Evolutionary conservation across 352 stramenopile genomes (phyloP), one percentile per base, ranked within the genome.

Genomic region (Phytophthora pistaciae): DNA sequence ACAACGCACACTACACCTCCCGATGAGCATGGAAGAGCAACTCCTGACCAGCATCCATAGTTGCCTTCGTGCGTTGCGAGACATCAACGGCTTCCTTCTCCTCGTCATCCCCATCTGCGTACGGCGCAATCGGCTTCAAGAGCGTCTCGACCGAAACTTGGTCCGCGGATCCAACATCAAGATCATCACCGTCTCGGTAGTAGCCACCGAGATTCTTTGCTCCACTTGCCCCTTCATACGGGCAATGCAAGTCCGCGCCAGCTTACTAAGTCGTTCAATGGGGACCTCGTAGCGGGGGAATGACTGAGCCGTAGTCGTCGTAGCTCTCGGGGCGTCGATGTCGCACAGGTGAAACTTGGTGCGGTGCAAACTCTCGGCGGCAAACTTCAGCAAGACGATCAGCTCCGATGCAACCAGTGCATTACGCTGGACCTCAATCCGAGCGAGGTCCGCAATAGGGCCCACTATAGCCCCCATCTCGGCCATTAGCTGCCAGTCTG

Each of bases 401-500:
- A 72, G 50, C 49, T 72, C 65, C 0, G 49, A 67, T 27, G 65
- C 25, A 5, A 58, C 29, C 0, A 59, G 23, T 0, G 40, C 49
- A 10, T 42, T 56, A 0, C 38, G 50, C 11, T 71, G 64, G 2
- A 71, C 56, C 33, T 40, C 33, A 40, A 40, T 66, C 66, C 64
- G 6, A 60, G 57, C 40, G 2, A 72, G 57, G 16, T 67, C 21
- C 8, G 57, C 52, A 1, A 72, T 44, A 1, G 57, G 36, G 0
- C 50, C 13, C 7, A 62, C 40, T 16, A 72, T 67, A 0, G 56
- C 48, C 21, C 62, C 50, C 20, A 72, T 53, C 20, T 63, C 49
- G 4, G 57, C 31, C 38, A 63, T 52, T 9, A 67, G 21, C 21
- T n/a, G 21, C 14, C 27, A 49, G 13, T 69, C 62, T 16, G 20